A percentile compares a stretch with the other conserved stretches of the same genome.
Conservation (phyloP, 2,329 filamentous ascomycete species). For the Penicillium sp. region DNA sequence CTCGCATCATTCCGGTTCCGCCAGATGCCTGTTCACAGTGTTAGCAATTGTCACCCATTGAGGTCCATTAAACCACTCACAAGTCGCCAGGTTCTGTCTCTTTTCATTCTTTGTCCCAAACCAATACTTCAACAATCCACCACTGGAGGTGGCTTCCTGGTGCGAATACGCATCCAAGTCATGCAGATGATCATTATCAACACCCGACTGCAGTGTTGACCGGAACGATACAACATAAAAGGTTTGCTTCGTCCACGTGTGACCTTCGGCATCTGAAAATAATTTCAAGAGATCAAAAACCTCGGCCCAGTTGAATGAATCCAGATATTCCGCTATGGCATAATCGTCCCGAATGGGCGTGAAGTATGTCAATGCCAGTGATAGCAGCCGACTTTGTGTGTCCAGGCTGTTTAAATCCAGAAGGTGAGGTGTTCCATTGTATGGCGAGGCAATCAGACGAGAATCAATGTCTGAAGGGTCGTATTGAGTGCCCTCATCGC, state of each 20-base stretch:
- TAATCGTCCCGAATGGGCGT: constrained; percentile 67
- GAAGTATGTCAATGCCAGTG: constrained; percentile 67
- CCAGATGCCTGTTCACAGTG: constrained; percentile 59
- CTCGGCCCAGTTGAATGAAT: constrained; percentile 77
- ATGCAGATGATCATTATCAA: constrained; percentile 67
- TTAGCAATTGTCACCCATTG: neutral
- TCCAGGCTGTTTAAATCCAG: constrained; percentile 70
- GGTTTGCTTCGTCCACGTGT: constrained; percentile 59
- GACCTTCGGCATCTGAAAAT: constrained; percentile 50
- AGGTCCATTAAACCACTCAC: constrained; percentile 42
- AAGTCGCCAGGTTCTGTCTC: constrained; percentile 79
- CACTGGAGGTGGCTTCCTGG: constrained; percentile 73
- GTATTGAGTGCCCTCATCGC: neutral
- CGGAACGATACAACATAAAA: constrained; percentile 88
- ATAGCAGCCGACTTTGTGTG: constrained; percentile 65
- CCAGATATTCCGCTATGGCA: constrained; percentile 69
- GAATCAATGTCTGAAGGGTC: constrained; percentile 18
- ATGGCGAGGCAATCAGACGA: constrained; percentile 70
- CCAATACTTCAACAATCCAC: constrained; percentile 92
- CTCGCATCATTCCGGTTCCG: constrained; percentile 60
- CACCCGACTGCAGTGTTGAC: constrained; percentile 66
- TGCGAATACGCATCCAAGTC: constrained; percentile 76
- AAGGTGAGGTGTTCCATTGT: constrained; percentile 67
- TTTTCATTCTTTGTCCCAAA: constrained; percentile 72
- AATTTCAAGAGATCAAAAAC: constrained; percentile 56